Conservation (phyloP, 148 eudicot genomes). For the Chenopodium album region DNA sequence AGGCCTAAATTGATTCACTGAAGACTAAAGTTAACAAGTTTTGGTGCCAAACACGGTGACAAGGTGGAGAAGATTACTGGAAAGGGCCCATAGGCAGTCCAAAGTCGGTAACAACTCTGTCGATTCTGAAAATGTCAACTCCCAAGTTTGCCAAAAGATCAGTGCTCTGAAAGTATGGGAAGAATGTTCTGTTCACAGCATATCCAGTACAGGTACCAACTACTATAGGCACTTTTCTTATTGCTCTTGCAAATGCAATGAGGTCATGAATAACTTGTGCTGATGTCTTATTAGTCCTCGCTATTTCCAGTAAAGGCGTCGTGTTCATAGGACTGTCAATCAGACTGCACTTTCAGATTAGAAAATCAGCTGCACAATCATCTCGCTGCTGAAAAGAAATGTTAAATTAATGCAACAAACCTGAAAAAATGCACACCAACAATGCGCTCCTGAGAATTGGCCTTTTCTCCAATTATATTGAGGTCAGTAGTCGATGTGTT, state of each 20-base stretch:
- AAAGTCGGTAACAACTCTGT: slow-evolving; percentile 67
- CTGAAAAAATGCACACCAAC: no score
- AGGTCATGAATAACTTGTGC: slow-evolving; percentile 88
- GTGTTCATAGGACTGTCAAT: slow-evolving; percentile 87
- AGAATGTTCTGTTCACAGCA: slow-evolving; percentile 91
- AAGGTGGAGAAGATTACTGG: slow-evolving; percentile 60
- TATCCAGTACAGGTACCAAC: slow-evolving; percentile 96
- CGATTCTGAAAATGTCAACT: slow-evolving; percentile 81
- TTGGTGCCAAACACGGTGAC: background rate
- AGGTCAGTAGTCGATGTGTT: no score
- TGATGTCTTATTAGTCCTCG: slow-evolving; percentile 83
- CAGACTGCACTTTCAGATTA: slow-evolving; percentile 25
- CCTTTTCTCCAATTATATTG: no score
- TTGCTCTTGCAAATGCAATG: slow-evolving; percentile 72
- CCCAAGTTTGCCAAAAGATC: slow-evolving; percentile 70
- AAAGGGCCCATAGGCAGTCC: slow-evolving; percentile 96
- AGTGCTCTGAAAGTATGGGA: slow-evolving; percentile 84
- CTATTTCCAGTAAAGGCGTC: slow-evolving; percentile 95
- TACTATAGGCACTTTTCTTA: slow-evolving; percentile 89
- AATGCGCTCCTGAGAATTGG: no score
- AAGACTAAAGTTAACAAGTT: background rate
- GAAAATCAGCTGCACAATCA: background rate
- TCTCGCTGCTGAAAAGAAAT: no score
- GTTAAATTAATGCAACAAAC: no score
- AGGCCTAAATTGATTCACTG: no score